These are phyloP conservation scores for Tricholoma bakamatsutake DNA, from an alignment of 768 basidiomycete genomes.

Conservation along the genomic window DNA sequence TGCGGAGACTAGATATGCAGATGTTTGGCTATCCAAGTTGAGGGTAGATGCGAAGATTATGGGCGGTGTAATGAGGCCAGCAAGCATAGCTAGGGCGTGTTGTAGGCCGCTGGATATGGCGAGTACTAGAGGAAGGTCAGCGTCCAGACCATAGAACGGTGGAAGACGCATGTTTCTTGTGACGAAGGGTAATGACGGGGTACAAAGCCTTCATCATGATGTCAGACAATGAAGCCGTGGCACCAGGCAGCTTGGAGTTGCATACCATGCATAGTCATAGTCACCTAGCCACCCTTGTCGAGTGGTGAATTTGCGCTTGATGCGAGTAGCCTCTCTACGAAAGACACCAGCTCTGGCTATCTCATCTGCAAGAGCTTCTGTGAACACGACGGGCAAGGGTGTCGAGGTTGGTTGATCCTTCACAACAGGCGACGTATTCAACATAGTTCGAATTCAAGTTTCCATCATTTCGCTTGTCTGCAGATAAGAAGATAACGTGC, in stretches of 20 bases:
- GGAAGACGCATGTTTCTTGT: constrained; percentile 35
- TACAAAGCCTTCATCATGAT: constrained; percentile 45
- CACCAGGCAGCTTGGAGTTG: background rate
- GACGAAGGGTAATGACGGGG: constrained; percentile 58
- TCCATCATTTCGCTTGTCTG: background rate
- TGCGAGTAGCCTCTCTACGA: background rate
- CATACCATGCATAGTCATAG: constrained; percentile 66
- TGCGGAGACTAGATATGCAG: constrained; percentile 77
- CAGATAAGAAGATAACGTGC: background rate
- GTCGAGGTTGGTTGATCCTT: constrained; percentile 12
- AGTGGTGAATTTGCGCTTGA: constrained; percentile 32
- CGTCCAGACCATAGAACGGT: constrained; percentile 73
- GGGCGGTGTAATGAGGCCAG: constrained; percentile 77
- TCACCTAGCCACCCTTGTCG: constrained; percentile 77
- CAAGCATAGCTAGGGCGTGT: constrained; percentile 79
- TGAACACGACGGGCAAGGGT: constrained; percentile 7
- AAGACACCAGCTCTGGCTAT: background rate
- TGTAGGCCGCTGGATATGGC: constrained; percentile 71
- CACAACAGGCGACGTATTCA: background rate
- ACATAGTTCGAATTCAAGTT: background rate
- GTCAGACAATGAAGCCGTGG: background rate
- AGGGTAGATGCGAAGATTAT: constrained; percentile 70
- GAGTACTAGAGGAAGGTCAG: constrained; percentile 65
- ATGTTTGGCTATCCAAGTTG: constrained; percentile 49
- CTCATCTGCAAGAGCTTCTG: background rate